These are phyloP conservation scores for Candida pseudoviswanathii DNA, from an alignment of 1,139 yeast species.

Conservation along the genomic window DNA sequence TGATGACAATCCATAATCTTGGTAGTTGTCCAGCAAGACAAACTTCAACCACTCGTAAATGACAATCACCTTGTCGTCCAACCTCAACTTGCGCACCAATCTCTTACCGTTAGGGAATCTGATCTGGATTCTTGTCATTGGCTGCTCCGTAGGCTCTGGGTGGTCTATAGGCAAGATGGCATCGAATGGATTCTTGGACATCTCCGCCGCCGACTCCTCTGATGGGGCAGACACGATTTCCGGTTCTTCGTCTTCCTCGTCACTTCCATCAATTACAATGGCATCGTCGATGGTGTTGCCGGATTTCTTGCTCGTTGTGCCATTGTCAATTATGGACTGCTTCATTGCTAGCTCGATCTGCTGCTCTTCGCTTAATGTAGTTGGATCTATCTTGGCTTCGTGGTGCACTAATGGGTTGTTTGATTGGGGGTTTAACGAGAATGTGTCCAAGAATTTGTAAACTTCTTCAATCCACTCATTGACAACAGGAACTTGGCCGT, in stretches of 20 bases:
- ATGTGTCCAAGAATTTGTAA: conserved; percentile 58
- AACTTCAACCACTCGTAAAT: conserved; percentile 52
- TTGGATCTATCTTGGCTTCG: conserved; percentile 56
- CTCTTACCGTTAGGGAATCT: conserved; percentile 87
- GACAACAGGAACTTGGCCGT: conserved; percentile 58
- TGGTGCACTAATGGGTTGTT: conserved; percentile 70
- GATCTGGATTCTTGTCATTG: conserved; percentile 79
- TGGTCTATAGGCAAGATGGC: conserved; percentile 51
- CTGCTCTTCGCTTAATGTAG: conserved; percentile 76
- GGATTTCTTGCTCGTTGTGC: conserved; percentile 9
- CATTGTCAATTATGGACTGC: conserved; percentile 51
- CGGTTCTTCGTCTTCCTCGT: conserved; percentile 16
- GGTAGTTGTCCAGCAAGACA: conserved; percentile 52
- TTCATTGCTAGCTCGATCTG: conserved; percentile 79
- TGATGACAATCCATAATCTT: conserved; percentile 45
- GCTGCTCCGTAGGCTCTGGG: conserved; percentile 57
- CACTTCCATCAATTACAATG: conserved; percentile 20
- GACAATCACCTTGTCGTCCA: conserved; percentile 52
- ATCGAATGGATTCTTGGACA: conserved; percentile 34
- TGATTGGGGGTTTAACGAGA: conserved; percentile 64
- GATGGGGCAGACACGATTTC: conserved; percentile 2
- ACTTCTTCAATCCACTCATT: conserved; percentile 63
- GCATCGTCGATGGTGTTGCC: conserved; percentile 31
- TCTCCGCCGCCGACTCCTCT: neutral
- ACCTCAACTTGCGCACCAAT: conserved; percentile 68